Evolutionary conservation across 768 basidiomycete species (phyloP).

Genomic region (Lactarius pseudohatsudake): DNA sequence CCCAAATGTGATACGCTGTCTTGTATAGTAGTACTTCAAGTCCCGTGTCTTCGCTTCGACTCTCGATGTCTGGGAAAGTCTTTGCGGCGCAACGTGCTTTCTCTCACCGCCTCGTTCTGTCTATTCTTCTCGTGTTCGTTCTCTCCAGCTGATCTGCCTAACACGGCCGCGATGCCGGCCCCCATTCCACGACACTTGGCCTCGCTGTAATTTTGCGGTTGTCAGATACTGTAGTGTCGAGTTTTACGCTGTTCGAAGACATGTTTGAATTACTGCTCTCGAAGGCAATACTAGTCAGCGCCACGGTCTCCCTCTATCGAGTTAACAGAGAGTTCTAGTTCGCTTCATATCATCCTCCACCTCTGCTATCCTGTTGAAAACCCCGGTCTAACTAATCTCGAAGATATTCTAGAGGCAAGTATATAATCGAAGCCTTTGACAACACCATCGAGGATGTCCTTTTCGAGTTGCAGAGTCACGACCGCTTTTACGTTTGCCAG

Average conservation of each 20-base stretch:
- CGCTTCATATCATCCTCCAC: conserved; percentile 14
- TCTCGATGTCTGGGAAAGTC: neutral
- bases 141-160: neutral
- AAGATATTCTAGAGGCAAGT: neutral
- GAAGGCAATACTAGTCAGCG: conserved; percentile 2
- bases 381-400: conserved; percentile 1
- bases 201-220: conserved; percentile 19
- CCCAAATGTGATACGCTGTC: neutral
- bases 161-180: conserved; percentile 11
- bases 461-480: conserved; percentile 12
- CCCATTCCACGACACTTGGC: conserved; percentile 9
- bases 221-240: conserved; percentile 17
- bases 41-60: neutral
- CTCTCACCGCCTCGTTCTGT: neutral
- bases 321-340: conserved; percentile 15
- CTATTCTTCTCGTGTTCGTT: neutral
- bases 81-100: neutral
- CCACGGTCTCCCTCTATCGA: conserved; percentile 5
- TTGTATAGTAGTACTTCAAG: too few species aligned
- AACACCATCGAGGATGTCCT: conserved; percentile 15
- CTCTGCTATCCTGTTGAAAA: conserved; percentile 21
- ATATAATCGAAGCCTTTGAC: conserved; percentile 25
- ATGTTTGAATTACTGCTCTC: conserved; percentile 18
- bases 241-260: conserved; percentile 21
- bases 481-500: conserved; percentile 21